A percentile compares a stretch with the other conserved stretches of the same genome.
These are phyloP conservation scores for Podospora australis DNA, from an alignment of 495 filamentous ascomycete genomes.

Conservation along the genomic window DNA sequence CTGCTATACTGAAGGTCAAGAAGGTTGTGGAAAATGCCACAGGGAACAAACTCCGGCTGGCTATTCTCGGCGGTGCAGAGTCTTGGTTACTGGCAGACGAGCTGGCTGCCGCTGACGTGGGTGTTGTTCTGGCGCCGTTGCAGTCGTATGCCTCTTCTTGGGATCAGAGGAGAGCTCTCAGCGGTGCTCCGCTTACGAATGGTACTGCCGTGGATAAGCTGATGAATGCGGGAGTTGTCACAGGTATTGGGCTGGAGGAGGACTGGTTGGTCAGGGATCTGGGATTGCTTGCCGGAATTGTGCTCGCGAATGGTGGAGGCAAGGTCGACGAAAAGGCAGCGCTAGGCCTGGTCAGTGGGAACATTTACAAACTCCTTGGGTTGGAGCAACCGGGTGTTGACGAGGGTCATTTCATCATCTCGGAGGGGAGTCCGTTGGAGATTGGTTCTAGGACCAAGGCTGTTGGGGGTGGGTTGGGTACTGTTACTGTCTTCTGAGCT, in stretches of 20 bases:
- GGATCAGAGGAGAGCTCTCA: constrained; percentile 43
- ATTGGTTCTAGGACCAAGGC: constrained; percentile 36
- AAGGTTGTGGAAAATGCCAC: constrained; percentile 22
- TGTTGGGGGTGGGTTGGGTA: constrained; percentile 29
- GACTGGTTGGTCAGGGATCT: constrained; percentile 44
- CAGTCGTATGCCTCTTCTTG: constrained; percentile 36
- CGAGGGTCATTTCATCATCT: constrained; percentile 36
- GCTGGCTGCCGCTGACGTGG: constrained; percentile 37
- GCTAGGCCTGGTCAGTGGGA: constrained; percentile 35
- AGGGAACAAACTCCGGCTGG: constrained; percentile 25
- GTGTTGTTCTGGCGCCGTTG: constrained; percentile 44
- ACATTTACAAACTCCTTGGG: constrained; percentile 45
- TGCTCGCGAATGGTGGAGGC: constrained; percentile 43
- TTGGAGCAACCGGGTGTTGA: constrained; percentile 21
- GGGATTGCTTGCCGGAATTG: constrained; percentile 44
- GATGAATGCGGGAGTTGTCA: constrained; percentile 37
- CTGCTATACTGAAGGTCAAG: constrained; percentile 35
- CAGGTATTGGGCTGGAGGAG: constrained; percentile 42
- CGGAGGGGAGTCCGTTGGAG: constrained; percentile 41
- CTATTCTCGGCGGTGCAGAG: constrained; percentile 45
- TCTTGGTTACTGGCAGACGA: constrained; percentile 42
- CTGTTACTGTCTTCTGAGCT: constrained; percentile 17
- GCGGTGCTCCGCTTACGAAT: constrained; percentile 47
- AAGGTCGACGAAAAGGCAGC: constrained; percentile 36
- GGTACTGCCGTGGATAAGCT: constrained; percentile 43